Conservation (phyloP, 2,329 filamentous ascomycete species). For the Colletotrichum somersetense region DNA sequence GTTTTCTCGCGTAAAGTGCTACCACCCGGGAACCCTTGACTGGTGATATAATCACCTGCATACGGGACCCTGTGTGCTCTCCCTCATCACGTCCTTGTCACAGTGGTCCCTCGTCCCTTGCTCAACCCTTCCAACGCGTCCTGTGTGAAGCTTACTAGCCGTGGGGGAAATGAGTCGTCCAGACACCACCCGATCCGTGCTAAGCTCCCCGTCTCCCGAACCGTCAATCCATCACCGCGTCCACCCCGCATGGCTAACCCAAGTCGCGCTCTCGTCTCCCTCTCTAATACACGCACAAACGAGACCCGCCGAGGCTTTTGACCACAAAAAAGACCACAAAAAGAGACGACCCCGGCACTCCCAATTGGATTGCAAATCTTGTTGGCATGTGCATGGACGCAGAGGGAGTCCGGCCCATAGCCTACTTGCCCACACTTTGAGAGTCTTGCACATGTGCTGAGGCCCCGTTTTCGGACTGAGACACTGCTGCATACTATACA, state of each 20-base stretch:
- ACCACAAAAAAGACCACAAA: conserved; percentile 1
- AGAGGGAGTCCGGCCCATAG: conserved; percentile 18
- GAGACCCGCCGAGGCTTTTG: conserved; percentile 36
- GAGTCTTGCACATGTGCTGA: conserved; percentile 6
- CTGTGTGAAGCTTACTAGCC: conserved; percentile 23
- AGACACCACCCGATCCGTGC: conserved; percentile 15
- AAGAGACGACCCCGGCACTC: conserved; percentile 29
- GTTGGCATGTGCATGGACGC: not conserved
- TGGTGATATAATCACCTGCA: conserved; percentile 18
- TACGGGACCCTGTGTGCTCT: not conserved
- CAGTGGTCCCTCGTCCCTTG: conserved; percentile 5
- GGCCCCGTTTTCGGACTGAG: conserved; percentile 39
- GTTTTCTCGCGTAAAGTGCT: conserved; percentile 37
- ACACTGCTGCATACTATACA: not conserved
- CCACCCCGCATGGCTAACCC: conserved; percentile 38
- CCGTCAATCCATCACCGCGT: conserved; percentile 32
- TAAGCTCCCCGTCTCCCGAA: conserved; percentile 24
- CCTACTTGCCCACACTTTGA: conserved; percentile 6
- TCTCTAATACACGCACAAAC: conserved; percentile 20
- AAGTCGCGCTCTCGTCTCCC: conserved; percentile 32
- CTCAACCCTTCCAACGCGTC: not conserved
- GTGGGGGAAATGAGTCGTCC: conserved; percentile 31
- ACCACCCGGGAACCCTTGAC: conserved; percentile 12
- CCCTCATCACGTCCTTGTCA: not conserved
- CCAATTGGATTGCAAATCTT: conserved; percentile 26